These are phyloP conservation scores for Apophysomyces trapeziformis DNA, from an alignment of 371 early-diverging fungal species.

Conservation along the genomic window DNA sequence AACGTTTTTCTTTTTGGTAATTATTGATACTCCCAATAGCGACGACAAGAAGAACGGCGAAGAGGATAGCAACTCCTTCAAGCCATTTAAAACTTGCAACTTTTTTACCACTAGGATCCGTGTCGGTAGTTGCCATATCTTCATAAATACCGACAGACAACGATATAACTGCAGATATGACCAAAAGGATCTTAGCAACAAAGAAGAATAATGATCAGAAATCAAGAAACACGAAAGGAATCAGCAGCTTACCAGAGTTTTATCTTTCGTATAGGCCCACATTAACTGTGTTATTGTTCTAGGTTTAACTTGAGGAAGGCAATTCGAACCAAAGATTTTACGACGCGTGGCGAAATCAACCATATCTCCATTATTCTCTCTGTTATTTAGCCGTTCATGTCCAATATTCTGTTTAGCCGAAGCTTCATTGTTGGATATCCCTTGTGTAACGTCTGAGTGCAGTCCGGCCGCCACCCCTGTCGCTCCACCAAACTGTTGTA, in stretches of 20 bases:
- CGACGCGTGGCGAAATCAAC: slow-evolving; percentile 38
- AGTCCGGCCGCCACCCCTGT: slow-evolving; percentile 58
- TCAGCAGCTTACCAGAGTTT: slow-evolving; percentile 65
- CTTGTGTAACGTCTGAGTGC: slow-evolving; percentile 48
- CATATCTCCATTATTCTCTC: too few relatives aligned
- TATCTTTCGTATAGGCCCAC: slow-evolving; percentile 82
- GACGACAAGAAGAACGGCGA: slow-evolving; percentile 83
- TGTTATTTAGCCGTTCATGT: too few relatives aligned
- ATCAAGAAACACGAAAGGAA: slow-evolving; percentile 4
- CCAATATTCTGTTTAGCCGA: too few relatives aligned
- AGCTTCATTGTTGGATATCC: slow-evolving; percentile 22
- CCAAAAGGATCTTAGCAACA: slow-evolving; percentile 63
- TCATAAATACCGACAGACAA: slow-evolving; percentile 88
- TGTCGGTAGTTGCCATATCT: slow-evolving; percentile 58
- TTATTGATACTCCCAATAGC: slow-evolving; percentile 82
- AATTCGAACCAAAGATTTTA: slow-evolving; percentile 65
- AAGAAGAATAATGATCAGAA: slow-evolving; percentile 13
- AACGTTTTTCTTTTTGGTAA: slow-evolving; percentile 87
- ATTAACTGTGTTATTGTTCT: slow-evolving; percentile 69
- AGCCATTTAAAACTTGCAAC: slow-evolving; percentile 70
- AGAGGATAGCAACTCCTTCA: slow-evolving; percentile 79
- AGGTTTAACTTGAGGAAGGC: slow-evolving; percentile 64
- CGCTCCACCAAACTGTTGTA: slow-evolving; percentile 51
- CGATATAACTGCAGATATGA: slow-evolving; percentile 83
- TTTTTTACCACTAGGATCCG: slow-evolving; percentile 31